Base-by-base conservation (phyloP, 2,329 filamentous ascomycete species). In the Fusarium sp. region DNA sequence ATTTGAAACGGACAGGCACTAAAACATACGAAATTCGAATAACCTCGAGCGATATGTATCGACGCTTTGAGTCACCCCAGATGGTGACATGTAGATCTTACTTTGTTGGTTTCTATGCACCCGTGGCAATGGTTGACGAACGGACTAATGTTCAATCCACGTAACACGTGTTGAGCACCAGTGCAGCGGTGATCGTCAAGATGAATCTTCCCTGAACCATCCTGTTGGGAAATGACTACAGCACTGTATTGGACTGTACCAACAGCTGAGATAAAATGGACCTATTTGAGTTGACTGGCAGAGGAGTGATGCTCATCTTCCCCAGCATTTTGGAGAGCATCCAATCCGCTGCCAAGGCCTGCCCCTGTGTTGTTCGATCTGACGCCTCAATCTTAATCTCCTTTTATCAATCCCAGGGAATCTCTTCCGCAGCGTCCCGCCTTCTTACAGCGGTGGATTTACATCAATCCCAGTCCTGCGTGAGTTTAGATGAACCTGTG, bases 61-160 rank as follows among this genome's bases (percentile, higher is more conserved):
- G 52, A 32, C 58, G 40, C 23, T 46, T 63, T 38, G 38, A 40
- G 49, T 67, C 66, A 43, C 60, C 67, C 71, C 52, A 60, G 71
- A 54, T 60, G 56, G 21, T 43, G 38, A 44, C 44, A 23, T 60
- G 71, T 66, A 69, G 71, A 74, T 74, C 71, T 72, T 74, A 59
- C 68, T 74, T 52, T 53, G 71, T 72, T 74, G 59, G 67, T 68
- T 69, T 56, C 42, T n/a, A 56, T n/a, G 49, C 59, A 72, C 59
- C 71, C 71, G 54, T 40, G 60, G 64, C 57, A 60, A 54, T 72
- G 71, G 59, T 69, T 58, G 25, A 68, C 47, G 60, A 47, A 64
- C 50, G 53, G 49, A 64, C 32, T 71, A 47, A 57, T n/a, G 58
- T 54, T 74, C 60, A 72, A 35, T 69, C 72, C 69, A 75, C 65